Evolutionary conservation across 495 filamentous ascomycete genomes (phyloP).

Genomic region (Tuber umbilicatum): DNA sequence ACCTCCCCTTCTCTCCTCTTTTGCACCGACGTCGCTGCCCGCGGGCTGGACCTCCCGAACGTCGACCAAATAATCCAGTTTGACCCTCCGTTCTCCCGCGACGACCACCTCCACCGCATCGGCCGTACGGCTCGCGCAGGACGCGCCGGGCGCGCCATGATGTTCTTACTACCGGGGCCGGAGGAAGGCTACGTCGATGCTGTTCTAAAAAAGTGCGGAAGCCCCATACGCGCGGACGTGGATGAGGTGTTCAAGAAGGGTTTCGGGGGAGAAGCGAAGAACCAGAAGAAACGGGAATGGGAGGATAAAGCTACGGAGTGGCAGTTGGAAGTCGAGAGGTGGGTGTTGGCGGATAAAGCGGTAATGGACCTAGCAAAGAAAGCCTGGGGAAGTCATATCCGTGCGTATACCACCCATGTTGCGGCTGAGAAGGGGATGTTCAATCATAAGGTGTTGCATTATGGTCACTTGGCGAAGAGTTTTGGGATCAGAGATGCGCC

Average conservation of each 20-base stretch:
- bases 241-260: slow-evolving; percentile 54
- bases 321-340: slow-evolving; percentile 68
- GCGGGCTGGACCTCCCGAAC: slow-evolving; percentile 87
- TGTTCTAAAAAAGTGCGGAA: slow-evolving; percentile 35
- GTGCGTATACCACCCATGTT: slow-evolving; percentile 92
- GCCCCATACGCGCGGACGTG: slow-evolving; percentile 38
- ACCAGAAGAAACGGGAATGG: slow-evolving; percentile 50
- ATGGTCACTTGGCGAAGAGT: slow-evolving; percentile 89
- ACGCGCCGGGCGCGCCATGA: slow-evolving; percentile 72
- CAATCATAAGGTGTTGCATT: slow-evolving; percentile 78
- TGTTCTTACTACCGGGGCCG: slow-evolving; percentile 81
- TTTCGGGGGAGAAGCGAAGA: slow-evolving; percentile 42
- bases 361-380: slow-evolving; percentile 66
- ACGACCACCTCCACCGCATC: slow-evolving; percentile 89
- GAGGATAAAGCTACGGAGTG: slow-evolving; percentile 67
- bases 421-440: slow-evolving; percentile 74
- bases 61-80: slow-evolving; percentile 92
- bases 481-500: slow-evolving; percentile 86
- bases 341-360: slow-evolving; percentile 56
- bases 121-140: slow-evolving; percentile 89
- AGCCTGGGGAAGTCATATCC: slow-evolving; percentile 83
- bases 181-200: slow-evolving; percentile 76
- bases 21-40: slow-evolving; percentile 90
- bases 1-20: slow-evolving; percentile 69
- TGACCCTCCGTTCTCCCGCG: slow-evolving; percentile 81